These are phyloP conservation scores for Fusarium sp. DNA, from an alignment of 2,329 filamentous ascomycete species.

Conservation along the genomic window DNA sequence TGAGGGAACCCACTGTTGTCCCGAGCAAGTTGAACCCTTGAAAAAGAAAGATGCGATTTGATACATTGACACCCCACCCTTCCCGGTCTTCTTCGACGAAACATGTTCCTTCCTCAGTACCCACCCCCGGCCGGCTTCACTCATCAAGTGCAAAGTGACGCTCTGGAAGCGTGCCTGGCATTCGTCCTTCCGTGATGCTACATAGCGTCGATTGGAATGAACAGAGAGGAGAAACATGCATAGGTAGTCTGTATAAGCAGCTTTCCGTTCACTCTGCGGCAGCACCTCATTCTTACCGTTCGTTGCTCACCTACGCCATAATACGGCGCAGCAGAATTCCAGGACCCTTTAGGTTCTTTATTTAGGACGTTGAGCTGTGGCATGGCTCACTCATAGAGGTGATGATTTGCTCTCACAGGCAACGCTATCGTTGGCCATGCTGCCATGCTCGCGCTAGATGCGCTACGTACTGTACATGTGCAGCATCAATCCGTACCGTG, in stretches of 20 bases:
- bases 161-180: constrained; percentile 42
- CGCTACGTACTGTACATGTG: constrained; percentile 10
- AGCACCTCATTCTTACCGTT: neutral
- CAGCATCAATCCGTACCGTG: neutral
- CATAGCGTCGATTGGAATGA: constrained; percentile 43
- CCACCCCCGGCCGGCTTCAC: constrained; percentile 24
- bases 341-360: constrained; percentile 8
- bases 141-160: constrained; percentile 7
- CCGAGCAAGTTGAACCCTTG: constrained; percentile 32
- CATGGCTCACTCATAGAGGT: constrained; percentile 15
- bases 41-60: constrained; percentile 13
- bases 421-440: constrained; percentile 28
- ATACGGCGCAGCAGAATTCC: constrained; percentile 20
- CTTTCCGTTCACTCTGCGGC: neutral
- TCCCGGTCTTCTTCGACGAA: constrained; percentile 4
- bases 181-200: constrained; percentile 42
- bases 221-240: constrained; percentile 29
- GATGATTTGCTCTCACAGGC: constrained; percentile 25
- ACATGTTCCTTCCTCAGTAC: neutral
- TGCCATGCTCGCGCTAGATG: constrained; percentile 33
- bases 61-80: constrained; percentile 23
- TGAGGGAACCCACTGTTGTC: constrained; percentile 29
- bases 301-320: neutral
- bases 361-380: constrained; percentile 16
- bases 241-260: constrained; percentile 15